A percentile compares a stretch with the other conserved stretches of the same genome.
Conservation (phyloP, 306 rosid species). For the Ochetophila trinervis region DNA sequence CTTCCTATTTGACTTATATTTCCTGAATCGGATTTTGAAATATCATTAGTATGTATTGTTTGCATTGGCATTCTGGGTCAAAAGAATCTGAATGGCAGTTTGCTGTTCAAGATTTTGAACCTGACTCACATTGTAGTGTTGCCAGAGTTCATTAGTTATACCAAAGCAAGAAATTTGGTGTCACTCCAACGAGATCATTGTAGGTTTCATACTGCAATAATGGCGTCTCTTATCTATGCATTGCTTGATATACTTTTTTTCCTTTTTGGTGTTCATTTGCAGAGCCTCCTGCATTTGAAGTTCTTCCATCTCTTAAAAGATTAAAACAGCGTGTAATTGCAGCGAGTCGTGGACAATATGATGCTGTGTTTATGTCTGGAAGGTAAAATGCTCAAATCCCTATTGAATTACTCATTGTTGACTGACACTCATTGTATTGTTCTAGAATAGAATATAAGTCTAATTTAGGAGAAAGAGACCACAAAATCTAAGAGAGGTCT, state of each 20-base stretch:
- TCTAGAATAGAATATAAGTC: not conserved
- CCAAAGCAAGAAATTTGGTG: not conserved
- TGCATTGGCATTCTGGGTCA: too few species aligned
- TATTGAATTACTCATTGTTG: not conserved
- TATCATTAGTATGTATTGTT: too few species aligned
- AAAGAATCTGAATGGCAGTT: too few species aligned
- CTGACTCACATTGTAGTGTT: too few species aligned
- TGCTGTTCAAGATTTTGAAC: too few species aligned
- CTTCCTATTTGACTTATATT: not conserved
- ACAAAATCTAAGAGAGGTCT: too few species aligned
- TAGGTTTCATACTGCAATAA: not conserved
- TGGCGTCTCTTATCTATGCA: not conserved
- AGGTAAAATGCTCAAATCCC: constrained; percentile 46
- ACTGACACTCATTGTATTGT: not conserved
- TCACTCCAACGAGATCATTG: not conserved
- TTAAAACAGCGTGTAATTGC: constrained; percentile 78
- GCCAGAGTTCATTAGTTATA: too few species aligned
- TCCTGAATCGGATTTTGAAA: not conserved
- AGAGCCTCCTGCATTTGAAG: constrained; percentile 96
- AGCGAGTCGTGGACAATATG: constrained; percentile 81
- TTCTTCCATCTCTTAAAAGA: constrained; percentile 88
- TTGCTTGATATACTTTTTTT: not conserved
- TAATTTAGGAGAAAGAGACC: not conserved
- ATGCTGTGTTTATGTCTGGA: constrained; percentile 96
- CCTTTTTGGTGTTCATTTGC: constrained; percentile 15